Conservation (phyloP, 2,329 filamentous ascomycete genomes). For the Beauveria varroae region DNA sequence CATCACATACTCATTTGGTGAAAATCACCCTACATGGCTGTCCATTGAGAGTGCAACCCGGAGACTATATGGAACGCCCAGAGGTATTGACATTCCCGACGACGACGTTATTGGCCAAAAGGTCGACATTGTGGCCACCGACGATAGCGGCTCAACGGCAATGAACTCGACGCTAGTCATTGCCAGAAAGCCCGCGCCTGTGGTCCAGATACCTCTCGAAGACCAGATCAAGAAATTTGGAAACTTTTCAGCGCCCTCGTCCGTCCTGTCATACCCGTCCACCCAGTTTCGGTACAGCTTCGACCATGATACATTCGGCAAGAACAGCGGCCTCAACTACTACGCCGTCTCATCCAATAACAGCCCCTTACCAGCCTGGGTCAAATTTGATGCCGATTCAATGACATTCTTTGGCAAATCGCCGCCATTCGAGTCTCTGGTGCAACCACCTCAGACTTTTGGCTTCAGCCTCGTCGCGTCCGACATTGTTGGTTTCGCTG, state of each 20-base stretch:
- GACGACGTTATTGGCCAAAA: conserved; percentile 49
- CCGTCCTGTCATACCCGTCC: conserved; percentile 48
- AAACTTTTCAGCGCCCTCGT: conserved; percentile 51
- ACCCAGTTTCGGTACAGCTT: conserved; percentile 47
- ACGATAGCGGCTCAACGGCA: conserved; percentile 53
- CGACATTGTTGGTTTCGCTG: conserved; percentile 71
- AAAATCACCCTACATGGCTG: conserved; percentile 64
- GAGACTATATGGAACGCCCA: conserved; percentile 64
- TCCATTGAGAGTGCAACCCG: conserved; percentile 58
- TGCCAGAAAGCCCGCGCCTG: conserved; percentile 48
- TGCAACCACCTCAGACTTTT: conserved; percentile 64
- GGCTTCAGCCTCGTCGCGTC: conserved; percentile 68
- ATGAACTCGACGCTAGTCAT: conserved; percentile 67
- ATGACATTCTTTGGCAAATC: conserved; percentile 66
- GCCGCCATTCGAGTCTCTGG: conserved; percentile 54
- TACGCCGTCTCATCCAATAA: conserved; percentile 71
- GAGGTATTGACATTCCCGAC: conserved; percentile 36
- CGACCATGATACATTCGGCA: conserved; percentile 54
- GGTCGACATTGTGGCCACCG: conserved; percentile 64
- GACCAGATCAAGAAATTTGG: conserved; percentile 53
- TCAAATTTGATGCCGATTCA: conserved; percentile 58
- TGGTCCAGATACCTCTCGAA: conserved; percentile 46
- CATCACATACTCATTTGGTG: conserved; percentile 60
- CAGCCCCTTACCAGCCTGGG: conserved; percentile 80
- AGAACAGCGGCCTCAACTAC: conserved; percentile 52